phyloP scores from a whole-genome alignment of 306 rosid species.

The Biancaea sappan region DNA sequence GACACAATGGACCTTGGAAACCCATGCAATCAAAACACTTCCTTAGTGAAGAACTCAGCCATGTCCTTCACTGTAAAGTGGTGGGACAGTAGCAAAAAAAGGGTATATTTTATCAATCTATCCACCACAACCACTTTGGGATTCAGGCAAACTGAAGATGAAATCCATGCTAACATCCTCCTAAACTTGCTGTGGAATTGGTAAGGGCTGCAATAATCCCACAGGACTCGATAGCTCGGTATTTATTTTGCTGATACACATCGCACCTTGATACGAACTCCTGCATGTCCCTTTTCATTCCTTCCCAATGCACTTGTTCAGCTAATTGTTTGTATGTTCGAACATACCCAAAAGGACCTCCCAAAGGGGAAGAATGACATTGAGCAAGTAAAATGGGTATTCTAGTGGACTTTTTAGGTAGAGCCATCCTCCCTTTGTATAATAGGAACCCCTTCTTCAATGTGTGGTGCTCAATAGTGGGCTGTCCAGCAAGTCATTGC shows the following conservation, averaged over 20 bases:
- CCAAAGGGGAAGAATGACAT: background rate
- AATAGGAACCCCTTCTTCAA: no score
- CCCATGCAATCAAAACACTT: no score
- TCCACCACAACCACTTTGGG: no score
- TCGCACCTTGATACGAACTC: background rate
- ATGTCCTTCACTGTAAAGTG: background rate
- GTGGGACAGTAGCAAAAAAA: no score
- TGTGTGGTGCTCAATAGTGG: no score
- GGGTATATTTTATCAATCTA: no score
- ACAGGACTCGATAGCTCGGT: background rate
- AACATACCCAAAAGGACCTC: background rate
- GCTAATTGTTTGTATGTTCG: background rate
- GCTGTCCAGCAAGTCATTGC: no score
- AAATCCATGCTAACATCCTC: background rate
- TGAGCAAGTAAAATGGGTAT: no score
- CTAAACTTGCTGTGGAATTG: background rate
- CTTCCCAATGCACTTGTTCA: background rate
- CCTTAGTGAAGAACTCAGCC: background rate
- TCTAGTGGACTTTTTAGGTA: background rate
- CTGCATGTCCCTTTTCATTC: background rate
- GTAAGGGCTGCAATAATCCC: background rate
- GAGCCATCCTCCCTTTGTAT: no score
- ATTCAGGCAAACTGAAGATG: no score
- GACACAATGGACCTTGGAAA: no score
- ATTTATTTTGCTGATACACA: background rate